Percentiles rank a stretch among this genome's conserved stretches.
Evolutionary conservation across 352 stramenopile genomes (phyloP).

Genomic region (Phytopythium helicoides): DNA sequence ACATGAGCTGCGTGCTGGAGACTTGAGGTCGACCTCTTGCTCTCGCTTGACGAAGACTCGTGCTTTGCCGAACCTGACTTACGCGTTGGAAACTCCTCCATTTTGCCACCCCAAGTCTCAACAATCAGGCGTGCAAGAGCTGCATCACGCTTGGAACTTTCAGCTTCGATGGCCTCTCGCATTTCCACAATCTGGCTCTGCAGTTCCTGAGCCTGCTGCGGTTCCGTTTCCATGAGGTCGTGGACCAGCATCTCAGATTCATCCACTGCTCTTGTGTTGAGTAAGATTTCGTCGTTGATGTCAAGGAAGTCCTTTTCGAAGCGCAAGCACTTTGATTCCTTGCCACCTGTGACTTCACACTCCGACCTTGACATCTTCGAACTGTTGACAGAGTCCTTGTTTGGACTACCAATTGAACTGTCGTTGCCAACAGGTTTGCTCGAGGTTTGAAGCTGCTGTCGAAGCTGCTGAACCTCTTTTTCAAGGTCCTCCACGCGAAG

Average conservation of each 20-base stretch:
- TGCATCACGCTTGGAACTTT: slow-evolving; percentile 33
- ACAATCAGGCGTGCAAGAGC: slow-evolving; percentile 38
- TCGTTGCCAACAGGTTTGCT: too few relatives aligned
- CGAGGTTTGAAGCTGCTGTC: neutral
- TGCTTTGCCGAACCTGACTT: neutral
- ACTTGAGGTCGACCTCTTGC: too few relatives aligned
- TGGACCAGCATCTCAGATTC: slow-evolving; percentile 22
- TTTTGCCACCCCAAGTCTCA: slow-evolving; percentile 31
- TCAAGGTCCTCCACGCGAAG: too few relatives aligned
- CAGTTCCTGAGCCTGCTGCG: slow-evolving; percentile 17
- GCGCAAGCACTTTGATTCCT: too few relatives aligned
- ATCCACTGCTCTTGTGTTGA: slow-evolving; percentile 38
- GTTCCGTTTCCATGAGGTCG: slow-evolving; percentile 19
- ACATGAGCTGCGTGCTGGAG: too few relatives aligned
- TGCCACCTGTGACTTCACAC: too few relatives aligned
- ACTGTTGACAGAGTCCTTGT: too few relatives aligned
- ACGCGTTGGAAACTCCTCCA: too few relatives aligned
- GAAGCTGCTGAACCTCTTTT: neutral
- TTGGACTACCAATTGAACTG: too few relatives aligned
- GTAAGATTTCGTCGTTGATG: slow-evolving; percentile 35
- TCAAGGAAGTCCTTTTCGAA: slow-evolving; percentile 28
- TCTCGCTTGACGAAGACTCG: too few relatives aligned
- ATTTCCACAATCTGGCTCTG: slow-evolving; percentile 39
- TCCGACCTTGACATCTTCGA: too few relatives aligned
- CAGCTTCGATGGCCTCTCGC: slow-evolving; percentile 22